phyloP scores from a whole-genome alignment of 352 stramenopile species.

The Phytophthora sp. region DNA sequence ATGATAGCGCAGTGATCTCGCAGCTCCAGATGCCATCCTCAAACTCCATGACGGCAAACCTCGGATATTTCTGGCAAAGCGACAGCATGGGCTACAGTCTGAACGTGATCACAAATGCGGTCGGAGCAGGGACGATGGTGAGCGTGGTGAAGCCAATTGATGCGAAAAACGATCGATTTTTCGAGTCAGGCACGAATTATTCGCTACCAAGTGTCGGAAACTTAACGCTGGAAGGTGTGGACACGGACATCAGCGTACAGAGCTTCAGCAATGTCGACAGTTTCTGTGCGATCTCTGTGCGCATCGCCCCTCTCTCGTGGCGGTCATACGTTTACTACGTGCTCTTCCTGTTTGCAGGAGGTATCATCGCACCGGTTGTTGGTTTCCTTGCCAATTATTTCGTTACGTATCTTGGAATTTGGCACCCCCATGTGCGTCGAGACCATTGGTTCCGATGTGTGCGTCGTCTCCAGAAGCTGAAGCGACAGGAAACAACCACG shows the following conservation, averaged over 20 bases:
- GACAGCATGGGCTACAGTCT: conserved; percentile 65
- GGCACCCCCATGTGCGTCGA: conserved; percentile 83
- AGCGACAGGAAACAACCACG: conserved; percentile 72
- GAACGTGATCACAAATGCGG: conserved; percentile 68
- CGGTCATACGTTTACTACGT: conserved; percentile 69
- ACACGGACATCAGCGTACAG: conserved; percentile 48
- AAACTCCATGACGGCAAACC: conserved; percentile 55
- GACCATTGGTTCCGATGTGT: conserved; percentile 87
- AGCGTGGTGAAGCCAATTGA: conserved; percentile 76
- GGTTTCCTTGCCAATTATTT: conserved; percentile 82
- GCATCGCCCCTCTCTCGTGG: conserved; percentile 62
- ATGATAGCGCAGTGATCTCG: conserved; percentile 51
- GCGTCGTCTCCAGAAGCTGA: conserved; percentile 74
- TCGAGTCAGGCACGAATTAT: conserved; percentile 37
- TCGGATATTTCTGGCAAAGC: conserved; percentile 75
- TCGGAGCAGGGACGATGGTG: conserved; percentile 56
- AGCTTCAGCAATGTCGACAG: conserved; percentile 55
- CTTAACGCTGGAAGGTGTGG: conserved; percentile 55
- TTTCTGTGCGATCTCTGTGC: conserved; percentile 69
- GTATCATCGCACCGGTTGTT: conserved; percentile 67
- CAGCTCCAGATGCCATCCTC: conserved; percentile 49
- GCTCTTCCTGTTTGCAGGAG: conserved; percentile 72
- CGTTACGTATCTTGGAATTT: conserved; percentile 79
- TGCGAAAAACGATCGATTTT: conserved; percentile 55
- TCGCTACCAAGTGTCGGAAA: conserved; percentile 48